Evolutionary conservation across 805 yeast genomes (phyloP), one percentile per base, ranked within the genome.

Genomic region (Pichia heedii): DNA sequence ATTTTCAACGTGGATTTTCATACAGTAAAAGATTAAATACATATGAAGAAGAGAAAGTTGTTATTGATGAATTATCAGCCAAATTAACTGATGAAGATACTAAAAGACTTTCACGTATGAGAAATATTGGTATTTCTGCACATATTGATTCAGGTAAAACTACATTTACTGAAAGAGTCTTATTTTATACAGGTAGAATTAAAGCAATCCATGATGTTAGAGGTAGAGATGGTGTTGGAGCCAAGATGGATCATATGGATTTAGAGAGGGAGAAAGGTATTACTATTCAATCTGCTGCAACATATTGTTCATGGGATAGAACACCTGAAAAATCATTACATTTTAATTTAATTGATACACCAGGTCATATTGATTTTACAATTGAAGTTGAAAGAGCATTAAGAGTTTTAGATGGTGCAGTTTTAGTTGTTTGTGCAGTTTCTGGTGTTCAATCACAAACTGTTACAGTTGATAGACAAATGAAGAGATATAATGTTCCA

Each of bases 161-260:
- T 39, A 93, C 98, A 0, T 93, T 93, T 66, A 93, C 97, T 15
- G 98, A 93, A 67, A 84, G 98, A 63, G 98, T 93, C 27, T 68
- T 93, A 55, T 93, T 77, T 67, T 93, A 93, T 63, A 93, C 98
- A 3, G 98, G 98, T 47, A 77, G 98, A 61, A 93, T 93, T 64
- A 86, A 89, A 60, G 95, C 95, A 24, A 90, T 89, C 57, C 97
- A 89, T 60, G 97, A 89, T 66, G 97, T 85, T 37, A 76, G 98
- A 63, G 98, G 98, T 39, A 79, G 93, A 57, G 98, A 93, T 63
- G 81, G 88, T 53, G 97, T 93, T 46, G 99, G 99, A 48, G 99
- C 99, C 44, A 93, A 89, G 69, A 93, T 93, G 99, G 98, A 93
- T 66, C 90, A 89, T 48, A 93, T 93, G 98, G 98, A 93, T 55